These are phyloP conservation scores for Penicillium sp. DNA, from an alignment of 2,329 filamentous ascomycete genomes.

Conservation along the genomic window DNA sequence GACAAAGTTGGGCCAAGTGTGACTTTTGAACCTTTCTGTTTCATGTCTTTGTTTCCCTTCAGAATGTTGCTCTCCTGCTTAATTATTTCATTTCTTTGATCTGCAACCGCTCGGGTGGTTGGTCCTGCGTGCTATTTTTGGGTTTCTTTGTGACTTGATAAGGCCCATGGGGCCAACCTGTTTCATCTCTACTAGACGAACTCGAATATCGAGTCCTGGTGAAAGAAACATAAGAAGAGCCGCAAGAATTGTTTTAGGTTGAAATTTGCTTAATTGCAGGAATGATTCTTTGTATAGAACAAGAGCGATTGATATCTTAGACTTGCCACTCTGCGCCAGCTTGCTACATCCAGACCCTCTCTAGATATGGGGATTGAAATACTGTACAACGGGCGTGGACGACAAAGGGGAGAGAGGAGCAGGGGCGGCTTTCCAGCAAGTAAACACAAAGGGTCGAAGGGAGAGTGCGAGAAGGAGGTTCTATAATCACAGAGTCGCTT, in stretches of 20 bases:
- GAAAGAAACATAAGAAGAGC: not conserved
- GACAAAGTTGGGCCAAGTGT: not conserved
- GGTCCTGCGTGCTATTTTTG: conserved; percentile 6
- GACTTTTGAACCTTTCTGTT: not conserved
- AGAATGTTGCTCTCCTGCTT: not conserved
- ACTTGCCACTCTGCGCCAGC: conserved; percentile 14
- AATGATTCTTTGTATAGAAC: conserved; percentile 11
- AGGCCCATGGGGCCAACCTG: not conserved
- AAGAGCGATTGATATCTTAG: conserved; percentile 8
- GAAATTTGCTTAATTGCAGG: not conserved
- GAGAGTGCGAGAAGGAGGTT: not conserved
- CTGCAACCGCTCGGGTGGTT: not conserved
- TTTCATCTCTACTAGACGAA: not conserved
- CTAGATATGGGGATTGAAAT: conserved; percentile 25
- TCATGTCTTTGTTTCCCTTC: not conserved
- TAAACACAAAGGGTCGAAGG: conserved; percentile 4
- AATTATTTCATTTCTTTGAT: not conserved
- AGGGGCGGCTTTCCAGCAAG: conserved; percentile 7
- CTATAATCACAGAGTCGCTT: conserved; percentile 5
- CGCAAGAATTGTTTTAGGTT: not conserved
- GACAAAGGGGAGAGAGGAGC: conserved; percentile 7
- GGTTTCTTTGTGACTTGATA: not conserved
- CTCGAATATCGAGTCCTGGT: not conserved
- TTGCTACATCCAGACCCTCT: conserved; percentile 18
- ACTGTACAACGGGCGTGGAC: conserved; percentile 27